These are phyloP conservation scores for Diaporthe ilicicola DNA, from an alignment of 2,329 filamentous ascomycete genomes.

Conservation along the genomic window DNA sequence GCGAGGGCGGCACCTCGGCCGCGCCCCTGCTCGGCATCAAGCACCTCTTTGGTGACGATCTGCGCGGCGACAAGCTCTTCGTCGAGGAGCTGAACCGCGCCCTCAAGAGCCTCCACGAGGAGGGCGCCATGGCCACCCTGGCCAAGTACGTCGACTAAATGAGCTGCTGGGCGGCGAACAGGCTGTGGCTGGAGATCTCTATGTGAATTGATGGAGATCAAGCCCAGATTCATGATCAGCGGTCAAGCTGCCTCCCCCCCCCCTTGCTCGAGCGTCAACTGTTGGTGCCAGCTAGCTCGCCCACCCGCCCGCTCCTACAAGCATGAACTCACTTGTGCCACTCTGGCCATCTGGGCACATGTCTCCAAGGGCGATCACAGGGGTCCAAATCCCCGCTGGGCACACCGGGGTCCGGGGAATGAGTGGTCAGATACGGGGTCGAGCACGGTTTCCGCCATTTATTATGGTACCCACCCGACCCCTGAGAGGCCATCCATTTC, in stretches of 20 bases:
- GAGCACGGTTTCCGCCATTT: neutral
- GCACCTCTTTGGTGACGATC: constrained; percentile 59
- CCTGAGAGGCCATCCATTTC: neutral
- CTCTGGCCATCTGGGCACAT: neutral
- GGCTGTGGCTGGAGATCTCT: neutral
- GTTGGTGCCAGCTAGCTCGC: neutral
- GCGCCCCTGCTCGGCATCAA: constrained; percentile 53
- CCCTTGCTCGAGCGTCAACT: neutral
- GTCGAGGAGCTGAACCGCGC: constrained; percentile 55
- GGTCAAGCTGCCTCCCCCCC: neutral
- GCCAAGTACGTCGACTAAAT: constrained; percentile 54
- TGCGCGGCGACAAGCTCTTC: constrained; percentile 58
- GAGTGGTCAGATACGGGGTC: constrained; percentile 1
- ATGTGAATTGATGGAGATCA: neutral
- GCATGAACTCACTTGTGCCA: neutral
- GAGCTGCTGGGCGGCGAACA: too few relatives aligned
- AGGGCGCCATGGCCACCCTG: constrained; percentile 58
- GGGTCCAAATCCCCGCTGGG: constrained; percentile 1
- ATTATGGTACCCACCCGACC: neutral
- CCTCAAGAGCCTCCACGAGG: constrained; percentile 54
- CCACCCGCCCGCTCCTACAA: neutral
- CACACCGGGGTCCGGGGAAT: neutral
- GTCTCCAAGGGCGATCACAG: neutral
- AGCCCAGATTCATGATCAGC: neutral
- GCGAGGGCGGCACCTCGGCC: constrained; percentile 52